phyloP scores from a whole-genome alignment of 257 asterid species.

The Marsdenia floribunda region DNA sequence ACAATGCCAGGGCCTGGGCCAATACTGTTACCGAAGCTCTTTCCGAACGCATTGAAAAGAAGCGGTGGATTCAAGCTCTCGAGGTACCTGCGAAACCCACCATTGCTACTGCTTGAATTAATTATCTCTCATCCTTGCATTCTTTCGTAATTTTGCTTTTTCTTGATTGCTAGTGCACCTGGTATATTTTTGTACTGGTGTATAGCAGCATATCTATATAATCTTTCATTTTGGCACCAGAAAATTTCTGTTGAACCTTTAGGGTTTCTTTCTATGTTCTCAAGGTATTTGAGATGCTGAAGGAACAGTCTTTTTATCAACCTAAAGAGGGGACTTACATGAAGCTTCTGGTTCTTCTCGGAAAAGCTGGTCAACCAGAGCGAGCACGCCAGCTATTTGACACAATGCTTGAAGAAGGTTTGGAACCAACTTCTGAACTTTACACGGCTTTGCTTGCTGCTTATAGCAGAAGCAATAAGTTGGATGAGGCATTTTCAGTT shows the following conservation, averaged over 20 bases:
- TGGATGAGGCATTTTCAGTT: constrained; percentile 61
- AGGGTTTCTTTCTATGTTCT: neutral
- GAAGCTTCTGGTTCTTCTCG: constrained; percentile 87
- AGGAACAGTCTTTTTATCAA: constrained; percentile 65
- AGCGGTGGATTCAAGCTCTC: constrained; percentile 68
- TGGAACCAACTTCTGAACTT: constrained; percentile 70
- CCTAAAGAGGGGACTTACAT: constrained; percentile 92
- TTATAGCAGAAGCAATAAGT: constrained; percentile 61
- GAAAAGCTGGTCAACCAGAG: constrained; percentile 76
- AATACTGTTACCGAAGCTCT: constrained; percentile 79
- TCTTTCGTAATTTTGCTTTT: neutral
- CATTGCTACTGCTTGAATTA: neutral
- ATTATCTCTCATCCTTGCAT: neutral
- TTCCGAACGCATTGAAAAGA: constrained; percentile 53
- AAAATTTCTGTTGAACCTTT: neutral
- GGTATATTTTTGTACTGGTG: neutral
- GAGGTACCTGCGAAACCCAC: constrained; percentile 37
- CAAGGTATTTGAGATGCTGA: constrained; percentile 86
- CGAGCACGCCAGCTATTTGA: constrained; percentile 71
- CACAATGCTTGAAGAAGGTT: constrained; percentile 67
- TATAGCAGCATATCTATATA: neutral
- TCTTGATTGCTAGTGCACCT: neutral
- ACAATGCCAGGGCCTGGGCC: constrained; percentile 58
- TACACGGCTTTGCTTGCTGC: constrained; percentile 79
- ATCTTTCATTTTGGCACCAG: constrained; percentile 2